Conservation (phyloP, 345 rosid species). For the Eutrema yunnanense region DNA sequence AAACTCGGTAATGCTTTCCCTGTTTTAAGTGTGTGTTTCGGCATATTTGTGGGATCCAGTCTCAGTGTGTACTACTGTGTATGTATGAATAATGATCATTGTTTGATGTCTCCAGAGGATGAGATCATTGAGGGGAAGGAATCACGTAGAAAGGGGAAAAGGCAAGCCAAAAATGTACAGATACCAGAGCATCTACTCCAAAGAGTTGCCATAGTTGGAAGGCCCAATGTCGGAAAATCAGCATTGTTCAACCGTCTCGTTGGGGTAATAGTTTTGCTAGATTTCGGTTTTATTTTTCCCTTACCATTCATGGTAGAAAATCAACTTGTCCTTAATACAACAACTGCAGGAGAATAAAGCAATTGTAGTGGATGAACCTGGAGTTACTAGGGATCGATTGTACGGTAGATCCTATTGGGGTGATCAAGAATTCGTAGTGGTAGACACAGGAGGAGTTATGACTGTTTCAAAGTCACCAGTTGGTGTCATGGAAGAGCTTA, state of each 20-base stretch:
- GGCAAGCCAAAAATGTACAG: slow-evolving; percentile 48
- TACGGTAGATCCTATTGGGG: slow-evolving; percentile 96
- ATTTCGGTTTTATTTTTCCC: not conserved
- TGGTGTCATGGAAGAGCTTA: slow-evolving; percentile 73
- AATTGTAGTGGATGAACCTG: slow-evolving; percentile 97
- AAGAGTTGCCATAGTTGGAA: slow-evolving; percentile 83
- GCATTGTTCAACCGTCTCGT: slow-evolving; percentile 94
- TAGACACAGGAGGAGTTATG: slow-evolving; percentile 93
- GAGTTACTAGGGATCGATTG: slow-evolving; percentile 90
- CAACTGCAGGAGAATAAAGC: slow-evolving; percentile 67
- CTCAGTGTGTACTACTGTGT: not conserved
- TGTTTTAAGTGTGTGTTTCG: not conserved
- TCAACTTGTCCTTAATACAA: not conserved
- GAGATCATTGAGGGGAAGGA: slow-evolving; percentile 44
- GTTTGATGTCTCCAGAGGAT: slow-evolving; percentile 45
- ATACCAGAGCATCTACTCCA: slow-evolving; percentile 84
- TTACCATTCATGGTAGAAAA: not conserved
- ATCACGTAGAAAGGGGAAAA: slow-evolving; percentile 46
- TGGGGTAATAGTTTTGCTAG: slow-evolving; percentile 45
- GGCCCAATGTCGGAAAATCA: slow-evolving; percentile 97
- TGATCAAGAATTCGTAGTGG: slow-evolving; percentile 70
- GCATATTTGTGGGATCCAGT: not conserved
- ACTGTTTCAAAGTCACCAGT: slow-evolving; percentile 70
- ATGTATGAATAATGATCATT: not conserved
- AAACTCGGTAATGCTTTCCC: slow-evolving; percentile 39